Percentiles rank a stretch among this genome's conserved stretches.
phyloP scores from a whole-genome alignment of 345 rosid species.

The Syzygium aqueum region DNA sequence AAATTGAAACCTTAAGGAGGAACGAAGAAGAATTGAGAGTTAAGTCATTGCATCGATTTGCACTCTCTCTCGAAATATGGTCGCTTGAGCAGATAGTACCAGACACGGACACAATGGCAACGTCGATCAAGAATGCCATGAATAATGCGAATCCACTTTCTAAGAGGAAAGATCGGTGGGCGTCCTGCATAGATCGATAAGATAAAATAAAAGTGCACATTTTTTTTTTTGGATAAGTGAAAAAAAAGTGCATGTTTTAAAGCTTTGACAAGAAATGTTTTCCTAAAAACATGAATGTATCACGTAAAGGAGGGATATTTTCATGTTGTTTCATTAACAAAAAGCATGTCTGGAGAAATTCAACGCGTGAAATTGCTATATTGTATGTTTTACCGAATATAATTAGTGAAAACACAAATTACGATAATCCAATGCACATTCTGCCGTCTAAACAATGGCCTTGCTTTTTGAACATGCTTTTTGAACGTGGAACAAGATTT shows the following conservation, averaged over 20 bases:
- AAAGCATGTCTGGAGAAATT: neutral
- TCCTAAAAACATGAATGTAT: neutral
- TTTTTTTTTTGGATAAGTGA: too few relatives aligned
- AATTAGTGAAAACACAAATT: neutral
- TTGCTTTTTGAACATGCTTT: neutral
- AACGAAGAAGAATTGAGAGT: constrained; percentile 58
- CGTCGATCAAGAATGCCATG: constrained; percentile 49
- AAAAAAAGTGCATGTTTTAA: too few relatives aligned
- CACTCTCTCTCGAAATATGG: constrained; percentile 10
- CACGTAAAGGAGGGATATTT: neutral
- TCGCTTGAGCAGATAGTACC: constrained; percentile 36
- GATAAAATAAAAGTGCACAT: too few relatives aligned
- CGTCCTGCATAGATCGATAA: constrained; percentile 17
- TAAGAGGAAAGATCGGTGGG: constrained; percentile 42
- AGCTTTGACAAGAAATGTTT: too few relatives aligned
- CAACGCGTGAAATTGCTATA: neutral
- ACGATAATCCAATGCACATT: neutral
- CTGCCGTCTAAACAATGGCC: neutral
- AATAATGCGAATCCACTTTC: constrained; percentile 4
- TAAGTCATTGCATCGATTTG: constrained; percentile 33
- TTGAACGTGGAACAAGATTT: neutral
- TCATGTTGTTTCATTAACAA: too few relatives aligned
- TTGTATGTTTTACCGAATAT: neutral
- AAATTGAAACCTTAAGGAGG: constrained; percentile 34
- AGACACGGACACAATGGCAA: constrained; percentile 39